These are phyloP conservation scores for Plasmodium blacklocki DNA, from an alignment of 169 alveolate genomes.

Conservation along the genomic window DNA sequence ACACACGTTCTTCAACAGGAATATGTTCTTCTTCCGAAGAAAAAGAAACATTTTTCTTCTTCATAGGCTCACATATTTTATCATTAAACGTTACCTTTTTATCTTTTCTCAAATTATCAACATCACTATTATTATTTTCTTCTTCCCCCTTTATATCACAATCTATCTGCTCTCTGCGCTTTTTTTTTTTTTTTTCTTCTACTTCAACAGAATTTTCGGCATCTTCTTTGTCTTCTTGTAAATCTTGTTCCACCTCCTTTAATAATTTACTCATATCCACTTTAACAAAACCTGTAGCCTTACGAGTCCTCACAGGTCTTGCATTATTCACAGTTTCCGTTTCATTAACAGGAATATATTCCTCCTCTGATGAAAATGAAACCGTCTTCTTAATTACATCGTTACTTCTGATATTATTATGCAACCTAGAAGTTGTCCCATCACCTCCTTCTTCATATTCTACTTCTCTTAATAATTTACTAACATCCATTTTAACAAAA, in stretches of 20 bases:
- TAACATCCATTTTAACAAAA: constrained; percentile 55
- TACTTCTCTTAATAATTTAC: constrained; percentile 22
- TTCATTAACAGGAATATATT: background rate
- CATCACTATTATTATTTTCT: background rate
- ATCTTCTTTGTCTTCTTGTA: background rate
- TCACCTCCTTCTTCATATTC: background rate
- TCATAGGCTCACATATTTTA: background rate
- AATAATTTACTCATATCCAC: constrained; percentile 36
- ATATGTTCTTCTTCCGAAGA: constrained; percentile 4
- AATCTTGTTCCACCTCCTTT: constrained; percentile 26
- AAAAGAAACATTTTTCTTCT: background rate
- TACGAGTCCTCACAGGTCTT: constrained; percentile 56
- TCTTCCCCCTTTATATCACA: background rate
- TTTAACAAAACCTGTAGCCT: constrained; percentile 65
- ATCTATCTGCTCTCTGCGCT: background rate
- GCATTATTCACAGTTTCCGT: background rate
- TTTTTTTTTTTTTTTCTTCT: background rate
- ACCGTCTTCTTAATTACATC: constrained; percentile 29
- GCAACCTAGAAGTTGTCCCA: too few species aligned
- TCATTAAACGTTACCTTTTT: background rate
- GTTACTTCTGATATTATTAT: background rate
- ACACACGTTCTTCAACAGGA: constrained; percentile 3
- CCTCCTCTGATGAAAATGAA: constrained; percentile 17
- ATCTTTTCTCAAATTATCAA: background rate
- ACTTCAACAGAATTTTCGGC: background rate